Percentiles rank a stretch among this genome's conserved stretches.
Conservation (phyloP, 1,139 yeast genomes). For the Kluyveromyces sp. region DNA sequence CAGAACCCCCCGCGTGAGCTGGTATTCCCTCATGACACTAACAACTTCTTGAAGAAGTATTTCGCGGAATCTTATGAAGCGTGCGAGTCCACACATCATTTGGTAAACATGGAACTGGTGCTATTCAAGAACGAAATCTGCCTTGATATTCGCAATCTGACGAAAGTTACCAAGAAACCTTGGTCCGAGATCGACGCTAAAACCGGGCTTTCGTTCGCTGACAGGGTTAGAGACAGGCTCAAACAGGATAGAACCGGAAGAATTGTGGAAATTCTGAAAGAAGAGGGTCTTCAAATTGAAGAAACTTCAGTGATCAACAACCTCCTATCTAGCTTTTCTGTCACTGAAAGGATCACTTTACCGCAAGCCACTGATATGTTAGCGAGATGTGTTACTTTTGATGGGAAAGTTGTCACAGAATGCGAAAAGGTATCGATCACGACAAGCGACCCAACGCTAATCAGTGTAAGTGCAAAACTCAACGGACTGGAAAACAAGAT, state of each 20-base stretch:
- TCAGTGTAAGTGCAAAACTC: conserved; percentile 39
- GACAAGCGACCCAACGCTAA: conserved; percentile 41
- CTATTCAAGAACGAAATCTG: conserved; percentile 26
- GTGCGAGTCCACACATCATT: conserved; percentile 25
- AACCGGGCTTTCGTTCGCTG: conserved; percentile 31
- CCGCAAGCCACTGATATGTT: conserved; percentile 32
- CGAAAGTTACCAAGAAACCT: conserved; percentile 31
- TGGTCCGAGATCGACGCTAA: conserved; percentile 31
- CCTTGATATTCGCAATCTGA: conserved; percentile 27
- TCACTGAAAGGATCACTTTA: conserved; percentile 24
- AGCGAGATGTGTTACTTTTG: conserved; percentile 35
- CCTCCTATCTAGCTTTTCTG: conserved; percentile 19
- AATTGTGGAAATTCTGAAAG: conserved; percentile 18
- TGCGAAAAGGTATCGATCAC: conserved; percentile 36
- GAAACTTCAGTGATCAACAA: conserved; percentile 25
- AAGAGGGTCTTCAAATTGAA: conserved; percentile 25
- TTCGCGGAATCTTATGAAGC: conserved; percentile 17
- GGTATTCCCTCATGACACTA: conserved; percentile 27
- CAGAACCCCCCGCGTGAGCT: conserved; percentile 29
- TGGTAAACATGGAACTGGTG: conserved; percentile 25
- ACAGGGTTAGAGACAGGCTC: conserved; percentile 24
- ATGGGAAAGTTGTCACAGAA: conserved; percentile 37
- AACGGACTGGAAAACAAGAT: conserved; percentile 33
- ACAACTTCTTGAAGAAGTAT: conserved; percentile 23
- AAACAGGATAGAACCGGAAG: conserved; percentile 20